Conservation (phyloP, 768 basidiomycete genomes). For the Clitopilus passeckerianus region DNA sequence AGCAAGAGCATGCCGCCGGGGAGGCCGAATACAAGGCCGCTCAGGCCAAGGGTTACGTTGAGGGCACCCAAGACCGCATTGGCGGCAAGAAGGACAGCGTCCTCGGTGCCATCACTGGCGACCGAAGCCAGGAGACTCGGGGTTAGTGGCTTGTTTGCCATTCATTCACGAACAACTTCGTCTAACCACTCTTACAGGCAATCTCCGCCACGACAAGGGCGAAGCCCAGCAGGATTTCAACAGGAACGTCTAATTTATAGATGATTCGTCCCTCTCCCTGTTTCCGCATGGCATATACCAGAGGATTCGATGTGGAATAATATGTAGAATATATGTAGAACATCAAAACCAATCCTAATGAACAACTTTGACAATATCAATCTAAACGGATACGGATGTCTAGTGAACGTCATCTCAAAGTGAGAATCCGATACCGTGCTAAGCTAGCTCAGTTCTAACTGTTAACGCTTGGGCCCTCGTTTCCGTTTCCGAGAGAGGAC, state of each 20-base stretch:
- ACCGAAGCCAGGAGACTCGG: constrained; percentile 35
- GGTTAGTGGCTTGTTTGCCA: constrained; percentile 25
- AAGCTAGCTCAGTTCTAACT: too few relatives aligned
- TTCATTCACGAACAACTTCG: neutral
- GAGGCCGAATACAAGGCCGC: constrained; percentile 47
- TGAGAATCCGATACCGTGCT: too few relatives aligned
- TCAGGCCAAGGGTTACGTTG: constrained; percentile 43
- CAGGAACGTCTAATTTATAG: constrained; percentile 11
- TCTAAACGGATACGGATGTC: too few relatives aligned
- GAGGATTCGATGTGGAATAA: neutral
- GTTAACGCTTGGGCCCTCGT: too few relatives aligned
- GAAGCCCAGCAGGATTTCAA: constrained; percentile 18
- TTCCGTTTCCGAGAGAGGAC: too few relatives aligned
- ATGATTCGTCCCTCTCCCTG: too few relatives aligned
- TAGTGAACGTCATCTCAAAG: too few relatives aligned
- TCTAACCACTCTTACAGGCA: constrained; percentile 26
- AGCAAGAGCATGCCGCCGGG: constrained; percentile 46
- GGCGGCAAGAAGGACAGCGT: constrained; percentile 42
- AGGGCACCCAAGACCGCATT: constrained; percentile 41
- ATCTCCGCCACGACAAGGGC: constrained; percentile 28
- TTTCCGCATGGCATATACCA: neutral
- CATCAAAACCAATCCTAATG: too few relatives aligned
- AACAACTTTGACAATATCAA: too few relatives aligned
- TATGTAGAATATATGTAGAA: neutral
- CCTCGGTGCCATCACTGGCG: constrained; percentile 46